Evolutionary conservation across 768 basidiomycete species (phyloP), one percentile per base, ranked within the genome.

Genomic region (Coprinopsis marcescibilis): DNA sequence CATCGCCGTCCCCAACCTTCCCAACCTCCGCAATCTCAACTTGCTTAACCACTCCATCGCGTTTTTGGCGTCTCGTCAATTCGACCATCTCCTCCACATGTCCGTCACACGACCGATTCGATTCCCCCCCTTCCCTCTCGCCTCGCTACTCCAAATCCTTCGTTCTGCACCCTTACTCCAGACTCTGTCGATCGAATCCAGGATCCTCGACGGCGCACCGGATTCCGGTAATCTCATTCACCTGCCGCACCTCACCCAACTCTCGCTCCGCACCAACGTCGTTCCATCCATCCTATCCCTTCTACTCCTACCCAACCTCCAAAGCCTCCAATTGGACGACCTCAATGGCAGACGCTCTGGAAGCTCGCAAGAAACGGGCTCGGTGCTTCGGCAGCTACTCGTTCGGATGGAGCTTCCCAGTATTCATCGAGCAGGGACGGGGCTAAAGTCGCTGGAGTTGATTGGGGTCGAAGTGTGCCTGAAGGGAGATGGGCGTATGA

Each of bases 231-330:
- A 44, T 34, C 54, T 59, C 39, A 52, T 58, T 38, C 42, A 53
- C 21, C 55, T 61, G 13, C 55, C 54, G 11, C 37, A 37, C 54
- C 60, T 69, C 14, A 50, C 50, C 3, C 46, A 54, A 25, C 61
- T 69, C 14, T 54, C 57, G 3, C 57, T 71, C 21, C 60, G 66
- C 1, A 59, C 60, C 11, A 71, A 70, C 52, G 62, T 65, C 52
- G 43, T 69, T 35, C 58, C 64, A 1, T 45, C 57, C 7, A 42
- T 69, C 7, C 62, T 67, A 44, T 54, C 55, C 27, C 54, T 55
- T 19, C 57, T 69, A 36, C 56, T 65, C 41, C 45, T 63, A 11
- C 70, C 68, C 0, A 45, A 57, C 23, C 58, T 69, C 37, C 54
- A 49, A 14, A 45, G 42, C 7, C 57, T 71, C 17, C 57, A 51